Evolutionary conservation across 345 rosid genomes (phyloP), one percentile per base, ranked within the genome.

Genomic region (Alliaria petiolata): DNA sequence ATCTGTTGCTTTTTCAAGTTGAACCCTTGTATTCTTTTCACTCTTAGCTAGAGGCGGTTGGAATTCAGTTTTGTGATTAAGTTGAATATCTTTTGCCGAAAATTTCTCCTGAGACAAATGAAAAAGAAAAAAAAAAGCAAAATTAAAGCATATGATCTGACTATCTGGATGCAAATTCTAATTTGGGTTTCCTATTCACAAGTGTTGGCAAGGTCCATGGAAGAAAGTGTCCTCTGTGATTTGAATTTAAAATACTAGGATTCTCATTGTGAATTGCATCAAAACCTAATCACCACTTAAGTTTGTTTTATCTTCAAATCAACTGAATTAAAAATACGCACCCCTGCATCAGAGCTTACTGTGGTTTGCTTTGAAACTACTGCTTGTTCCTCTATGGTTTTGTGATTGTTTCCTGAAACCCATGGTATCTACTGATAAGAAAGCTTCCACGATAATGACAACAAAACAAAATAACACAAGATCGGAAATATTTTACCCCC

Each of bases 321-420:
- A 4, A 52, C 62, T 22, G 62, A 15, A 50, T 15, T 28, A 17
- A 39, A n/a, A 22, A 52, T 25, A 33, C 57, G 16, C 75, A 88
- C 95, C 89, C 64, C 62, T 64, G 74, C 74, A 59, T 6, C 58
- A 22, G 91, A 76, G 67, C 61, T 80, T 53, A 11, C 6, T 6
- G 11, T 39, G 40, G 70, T 54, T 62, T 78, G 58, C 65, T 65
- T 81, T 53, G 72, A 62, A 70, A 71, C 75, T 67, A 63, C 66
- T 59, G 63, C 72, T 15, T 44, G 69, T 60, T 74, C 77, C 40
- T 69, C 81, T 74, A 68, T 78, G 47, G 42, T 66, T 66, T 71
- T 79, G 42, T 42, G 66, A 65, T 76, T 66, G 16, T 61, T 77
- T 80, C 87, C 98, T 87, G 82, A 77, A 70, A 80, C 46, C 39